Base-by-base conservation (phyloP, 768 basidiomycete genomes). In the Pulveroboletus sp. region DNA sequence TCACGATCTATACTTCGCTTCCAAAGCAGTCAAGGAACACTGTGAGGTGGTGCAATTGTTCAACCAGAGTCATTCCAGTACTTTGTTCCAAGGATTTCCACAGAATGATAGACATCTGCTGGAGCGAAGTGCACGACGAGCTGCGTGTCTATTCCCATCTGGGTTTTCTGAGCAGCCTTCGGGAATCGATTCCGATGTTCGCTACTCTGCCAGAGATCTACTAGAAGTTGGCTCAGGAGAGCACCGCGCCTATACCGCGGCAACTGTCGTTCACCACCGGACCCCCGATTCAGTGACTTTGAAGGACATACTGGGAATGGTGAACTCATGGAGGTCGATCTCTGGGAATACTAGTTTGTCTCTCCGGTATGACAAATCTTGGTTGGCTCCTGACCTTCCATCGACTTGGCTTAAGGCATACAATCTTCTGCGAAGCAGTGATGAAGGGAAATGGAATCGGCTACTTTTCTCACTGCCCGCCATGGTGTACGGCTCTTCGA, bases 381-480 rank as follows among this genome's bases (percentile, higher is more conserved):
- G 71, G 66, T 48, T 74, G 38, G 8, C 27, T 0, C 62, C 56
- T 0, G 8, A 49, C 26, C 54, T 70, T 8, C 37, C 56, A 0
- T 41, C 49, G 0, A 49, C 56, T 6, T 73, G 68, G 60, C 49
- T 72, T 30, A 44, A 59, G 12, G 39, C 60, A 1, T 73, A 70
- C 39, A 45, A 66, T 17, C 40, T 59, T 6, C 62, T 63, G 21
- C 65, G 64, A 37, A 18, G 8, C 10, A 30, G 38, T 24, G 14
- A 46, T 2, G 50, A 46, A 17, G 6, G 18, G 8, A 50, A 62
- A 38, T 56, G 54, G 47, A 59, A 28, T 15, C 58, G 51, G 15
- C 21, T 73, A 8, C 42, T 61, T 11, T 74, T 74, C 41, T 58
- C 63, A 5, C 55, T 73, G 6, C 57, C 69, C 5, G 60, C 69